Base-by-base conservation (phyloP, 163 green algal genomes). In the Scenedesmus sp. region DNA sequence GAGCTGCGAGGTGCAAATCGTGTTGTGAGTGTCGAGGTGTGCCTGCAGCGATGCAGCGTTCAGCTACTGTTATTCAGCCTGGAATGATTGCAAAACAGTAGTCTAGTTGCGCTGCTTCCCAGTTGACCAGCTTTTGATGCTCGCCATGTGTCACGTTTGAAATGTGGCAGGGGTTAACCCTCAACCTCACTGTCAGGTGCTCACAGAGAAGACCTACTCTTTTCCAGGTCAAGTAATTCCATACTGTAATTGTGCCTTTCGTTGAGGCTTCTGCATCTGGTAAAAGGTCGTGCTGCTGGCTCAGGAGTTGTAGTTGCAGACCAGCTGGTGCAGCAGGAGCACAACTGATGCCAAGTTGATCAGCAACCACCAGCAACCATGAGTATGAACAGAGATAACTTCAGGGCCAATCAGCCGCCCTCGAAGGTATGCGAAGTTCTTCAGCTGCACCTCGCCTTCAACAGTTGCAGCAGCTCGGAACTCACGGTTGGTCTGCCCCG, bases 351-450 rank as follows among this genome's bases (percentile, higher is more conserved):
- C 46, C 46, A 59, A 34, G n/a, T n/a, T 56, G 76, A 64, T 56
- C 34, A 60, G 52, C 70, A 54, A 67, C 4, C 23, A 90, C 46
- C 64, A 83, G 86, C 34, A 20, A 77, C 81, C 13, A 93, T 93
- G 90, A 84, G 56, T 9, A 90, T 90, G 90, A 90, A 93, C 73
- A 74, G 90, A n/a, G 90, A 93, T 56, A 93, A 93, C 73, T 93
- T 93, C 57, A 81, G 90, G 90, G 90, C 90, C 46, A 90, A 90
- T n/a, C 90, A 93, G 90, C 90, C 84, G 60, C 90, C 90, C 23
- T 90, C 84, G 6, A 93, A 93, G 90, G 90, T 90, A 10, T 83
- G 73, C 12, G 56, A n/a, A 23, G 56, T 23, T 23, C n/a, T 56
- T 52, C n/a, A 55, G 8, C n/a, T 76, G 59, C n/a, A 74, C 3